Base-by-base conservation (phyloP, 768 basidiomycete species). In the Pleurotus tuber-regium region DNA sequence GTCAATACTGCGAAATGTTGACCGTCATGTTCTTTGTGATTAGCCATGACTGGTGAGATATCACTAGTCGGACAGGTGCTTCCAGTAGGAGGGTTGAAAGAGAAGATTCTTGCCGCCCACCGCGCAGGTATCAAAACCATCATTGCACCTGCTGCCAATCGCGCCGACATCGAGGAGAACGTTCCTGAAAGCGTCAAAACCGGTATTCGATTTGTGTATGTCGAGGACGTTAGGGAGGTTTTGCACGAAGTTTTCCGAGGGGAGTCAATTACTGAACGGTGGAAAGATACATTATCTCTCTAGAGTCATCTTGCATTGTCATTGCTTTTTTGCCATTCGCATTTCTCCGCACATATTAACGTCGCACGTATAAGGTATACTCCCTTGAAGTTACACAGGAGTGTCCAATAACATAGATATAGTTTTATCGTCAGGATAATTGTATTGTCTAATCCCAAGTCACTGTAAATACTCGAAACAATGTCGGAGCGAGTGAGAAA, bases 1-100 rank as follows among this genome's bases (percentile, higher is more conserved):
- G 11, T 30, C n/a, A 25, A 29, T 35, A 24, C 14, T 14, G 8
- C n/a, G n/a, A 35, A 7, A 25, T 28, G 19, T 23, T 21, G 29
- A 41, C 18, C 43, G 5, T 51, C n/a, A n/a, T 10, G 8, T 31
- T 36, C 39, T 26, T 49, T 47, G 18, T 50, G 26, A 46, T 1
- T 54, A 93, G 94, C 97, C 4, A 95, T 98, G 93, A 98, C 97
- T 0, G 97, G 97, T 12, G 97, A 99, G 68, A 93, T 99, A 51
- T 93, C 95, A 1, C 83, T 99, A 12, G 87, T 94, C 0, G 97
- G 97, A 0, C 93, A 97, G 68, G 96, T 99, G 7, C 78, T 97
- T 1, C 92, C 96, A 2, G 96, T 99, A 8, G 96, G 96, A 6
- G 96, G 96, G 0, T 70, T 98, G 56, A 98, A 97, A 73, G 91